Evolutionary conservation across 108 stramenopile genomes (phyloP), one percentile per base, ranked within the genome.

Genomic region (Cyclostephanos invisitatus): DNA sequence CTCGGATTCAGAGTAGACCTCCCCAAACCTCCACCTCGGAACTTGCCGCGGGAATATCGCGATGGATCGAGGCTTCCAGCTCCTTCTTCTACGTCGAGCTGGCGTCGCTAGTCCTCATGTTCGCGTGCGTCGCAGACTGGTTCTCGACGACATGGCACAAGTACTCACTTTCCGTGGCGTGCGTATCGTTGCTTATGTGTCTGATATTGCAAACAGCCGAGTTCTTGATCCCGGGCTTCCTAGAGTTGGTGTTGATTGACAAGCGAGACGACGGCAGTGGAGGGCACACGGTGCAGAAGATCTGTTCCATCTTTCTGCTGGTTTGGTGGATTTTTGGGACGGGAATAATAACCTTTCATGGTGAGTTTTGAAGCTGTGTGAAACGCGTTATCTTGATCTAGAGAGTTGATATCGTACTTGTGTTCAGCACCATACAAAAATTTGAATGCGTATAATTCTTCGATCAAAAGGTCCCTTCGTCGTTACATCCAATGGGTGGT

Each of bases 241-340:
- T 78, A 17, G 60, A 58, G 21, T 67, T 53, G 53, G 50, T 50
- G 18, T 2, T 77, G 58, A 48, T 76, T 32, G 36, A 35, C 12
- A 50, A 62, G 38, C 53, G 62, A 20, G 59, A 25, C 40, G 18
- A 74, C 37, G 64, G 64, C 54, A 36, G 73, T 25, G 77, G 63
- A 40, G 77, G 70, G 14, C 70, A 77, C 66, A 65, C 68, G 18
- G 64, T 70, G 50, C 66, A 78, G 67, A 72, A 78, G 48, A 18
- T 68, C 49, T 56, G 53, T 49, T 67, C 70, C 25, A 66, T 78
- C 51, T 72, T 78, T 67, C 49, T 78, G n/a, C 47, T 78, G 21
- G 6, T 78, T n/a, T 78, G 78, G 78, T 78, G 78, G 78, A 68
- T 49, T 53, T 32, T 78, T 68, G 78, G 78, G 28, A 72, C 78